Percentiles rank a stretch among this genome's conserved stretches.
Evolutionary conservation across 208 protist species (phyloP).

Genomic region (Acanthamoeba quina): DNA sequence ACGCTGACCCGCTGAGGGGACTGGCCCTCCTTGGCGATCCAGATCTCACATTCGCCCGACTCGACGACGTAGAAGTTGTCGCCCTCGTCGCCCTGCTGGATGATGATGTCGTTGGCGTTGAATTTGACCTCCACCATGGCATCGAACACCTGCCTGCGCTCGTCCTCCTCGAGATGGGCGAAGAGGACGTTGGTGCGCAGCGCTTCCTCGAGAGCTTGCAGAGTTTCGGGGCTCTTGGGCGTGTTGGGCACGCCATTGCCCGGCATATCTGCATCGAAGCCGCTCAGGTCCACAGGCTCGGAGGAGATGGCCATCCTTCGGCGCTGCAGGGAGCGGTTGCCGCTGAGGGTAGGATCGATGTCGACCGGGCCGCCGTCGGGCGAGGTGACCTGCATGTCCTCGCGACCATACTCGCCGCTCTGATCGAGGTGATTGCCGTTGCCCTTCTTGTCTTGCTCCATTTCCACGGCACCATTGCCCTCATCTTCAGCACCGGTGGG

Average conservation of each 20-base stretch:
- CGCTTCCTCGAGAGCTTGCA: slow-evolving; percentile 61
- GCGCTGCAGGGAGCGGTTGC: slow-evolving; percentile 49
- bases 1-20: slow-evolving; percentile 72
- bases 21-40: slow-evolving; percentile 76
- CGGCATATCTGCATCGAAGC: not conserved
- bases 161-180: slow-evolving; percentile 75
- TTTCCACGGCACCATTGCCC: slow-evolving; percentile 1
- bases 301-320: slow-evolving; percentile 71
- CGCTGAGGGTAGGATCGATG: slow-evolving; percentile 25
- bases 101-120: slow-evolving; percentile 80
- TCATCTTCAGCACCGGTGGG: not conserved
- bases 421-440: not conserved
- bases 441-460: slow-evolving; percentile 64
- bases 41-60: slow-evolving; percentile 86
- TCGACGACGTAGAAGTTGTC: slow-evolving; percentile 91
- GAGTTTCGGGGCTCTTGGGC: slow-evolving; percentile 70
- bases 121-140: slow-evolving; percentile 84
- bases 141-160: slow-evolving; percentile 81
- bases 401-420: not conserved
- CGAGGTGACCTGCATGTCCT: slow-evolving; percentile 54
- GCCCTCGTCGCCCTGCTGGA: slow-evolving; percentile 87
- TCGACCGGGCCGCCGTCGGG: slow-evolving; percentile 49
- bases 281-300: slow-evolving; percentile 67
- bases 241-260: slow-evolving; percentile 12
- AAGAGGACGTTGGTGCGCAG: slow-evolving; percentile 74